Evolutionary conservation across 2,329 filamentous ascomycete species (phyloP).

Genomic region (Pseudophaeomoniella oleicola): DNA sequence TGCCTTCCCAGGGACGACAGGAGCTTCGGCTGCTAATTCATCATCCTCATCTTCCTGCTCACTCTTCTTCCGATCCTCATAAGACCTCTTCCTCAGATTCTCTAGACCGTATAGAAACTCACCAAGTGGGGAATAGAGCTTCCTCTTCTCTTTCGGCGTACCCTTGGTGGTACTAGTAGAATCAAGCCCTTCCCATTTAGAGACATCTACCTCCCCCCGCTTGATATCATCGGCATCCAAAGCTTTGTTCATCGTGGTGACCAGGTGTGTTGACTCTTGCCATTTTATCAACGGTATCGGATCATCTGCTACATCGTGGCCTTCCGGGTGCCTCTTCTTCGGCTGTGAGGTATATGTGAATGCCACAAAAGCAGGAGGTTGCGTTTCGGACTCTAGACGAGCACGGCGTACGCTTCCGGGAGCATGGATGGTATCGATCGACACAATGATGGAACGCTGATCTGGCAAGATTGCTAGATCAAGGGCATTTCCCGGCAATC

Average conservation of each 20-base stretch:
- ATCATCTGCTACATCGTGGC: background rate
- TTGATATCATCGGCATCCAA: background rate
- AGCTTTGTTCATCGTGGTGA: background rate
- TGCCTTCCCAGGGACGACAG: background rate
- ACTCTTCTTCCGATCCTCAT: background rate
- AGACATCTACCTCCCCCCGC: constrained; percentile 7
- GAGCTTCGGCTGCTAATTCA: background rate
- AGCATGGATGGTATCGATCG: constrained; percentile 37
- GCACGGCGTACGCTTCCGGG: constrained; percentile 14
- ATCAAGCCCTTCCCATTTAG: constrained; percentile 1
- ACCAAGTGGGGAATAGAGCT: constrained; percentile 15
- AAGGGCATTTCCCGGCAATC: constrained; percentile 42
- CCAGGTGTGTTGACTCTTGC: background rate
- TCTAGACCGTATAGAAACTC: constrained; percentile 21
- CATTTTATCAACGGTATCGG: background rate
- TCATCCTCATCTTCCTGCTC: constrained; percentile 1
- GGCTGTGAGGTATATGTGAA: background rate
- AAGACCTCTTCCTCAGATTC: constrained; percentile 22
- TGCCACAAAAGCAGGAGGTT: background rate
- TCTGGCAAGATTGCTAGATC: constrained; percentile 28
- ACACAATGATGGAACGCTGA: constrained; percentile 26
- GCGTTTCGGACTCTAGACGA: background rate
- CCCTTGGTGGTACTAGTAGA: background rate
- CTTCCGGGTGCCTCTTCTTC: background rate
- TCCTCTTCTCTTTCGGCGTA: constrained; percentile 19